Evolutionary conservation across 352 stramenopile genomes (phyloP), one percentile per base, ranked within the genome.

Genomic region (Globisporangium iwayamae): DNA sequence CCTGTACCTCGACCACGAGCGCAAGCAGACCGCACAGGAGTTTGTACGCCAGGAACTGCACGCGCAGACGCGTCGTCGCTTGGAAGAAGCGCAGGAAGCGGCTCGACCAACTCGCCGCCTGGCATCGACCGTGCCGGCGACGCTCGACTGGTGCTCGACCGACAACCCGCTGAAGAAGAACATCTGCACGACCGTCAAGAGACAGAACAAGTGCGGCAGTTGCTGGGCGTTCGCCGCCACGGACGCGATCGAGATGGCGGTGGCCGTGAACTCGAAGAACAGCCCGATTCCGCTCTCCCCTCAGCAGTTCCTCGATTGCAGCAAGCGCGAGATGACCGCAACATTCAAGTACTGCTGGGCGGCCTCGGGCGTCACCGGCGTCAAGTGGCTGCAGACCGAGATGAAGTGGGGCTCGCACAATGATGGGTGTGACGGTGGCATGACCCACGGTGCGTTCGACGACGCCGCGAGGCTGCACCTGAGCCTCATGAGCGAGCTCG

Each of bases 301-400:
- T 38, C 85, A 94, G 68, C 85, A 94, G 60, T 84, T 94, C 43
- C 58, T 94, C 18, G 75, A 85, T 47, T 94, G 85, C 71, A 93
- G 83, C 57, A 89, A 75, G 20, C 74, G 74, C 47, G 65, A 79
- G 18, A 89, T 89, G 73, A 85, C 81, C 7, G 55, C 74, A 22
- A 93, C 83, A 16, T 94, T 92, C 54, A 36, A 85, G 47, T 94
- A 94, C 64, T 94, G 85, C 65, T 94, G 83, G 83, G 79, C 83
- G 1, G 58, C 71, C 22, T 60, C 62, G 1, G 76, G 75, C 13
- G 81, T 89, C 1, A 64, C 70, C 14, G 75, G 81, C 32, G 73
- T 82, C 30, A 67, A 60, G 32, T 93, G 83, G 85, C 59, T 94
- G 32, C 62, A 85, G 57, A 72, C 52, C 32, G 76, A 72, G n/a